These are phyloP conservation scores for Sordariomycetes sp. DNA, from an alignment of 2,329 filamentous ascomycete genomes.

Conservation along the genomic window DNA sequence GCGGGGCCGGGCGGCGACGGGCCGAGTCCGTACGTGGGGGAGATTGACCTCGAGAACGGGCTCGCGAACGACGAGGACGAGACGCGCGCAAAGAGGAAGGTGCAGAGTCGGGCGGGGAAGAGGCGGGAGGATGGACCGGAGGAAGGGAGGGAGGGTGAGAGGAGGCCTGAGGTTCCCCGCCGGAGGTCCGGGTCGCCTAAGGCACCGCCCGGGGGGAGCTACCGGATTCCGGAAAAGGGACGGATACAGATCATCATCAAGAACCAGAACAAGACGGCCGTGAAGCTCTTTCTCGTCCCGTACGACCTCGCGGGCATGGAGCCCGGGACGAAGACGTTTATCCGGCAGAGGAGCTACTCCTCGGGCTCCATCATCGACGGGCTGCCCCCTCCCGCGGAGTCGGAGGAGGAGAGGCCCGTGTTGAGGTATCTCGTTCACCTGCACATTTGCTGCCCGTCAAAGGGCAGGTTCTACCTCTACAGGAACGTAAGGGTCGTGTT, in stretches of 20 bases:
- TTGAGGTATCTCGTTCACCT: conserved; percentile 85
- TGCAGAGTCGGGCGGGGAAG: conserved; percentile 28
- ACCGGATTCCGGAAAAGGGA: conserved; percentile 85
- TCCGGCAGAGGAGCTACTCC: conserved; percentile 88
- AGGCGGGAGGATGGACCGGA: not conserved
- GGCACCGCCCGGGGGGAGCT: conserved; percentile 74
- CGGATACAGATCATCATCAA: conserved; percentile 96
- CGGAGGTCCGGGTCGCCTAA: conserved; percentile 18
- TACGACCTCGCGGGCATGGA: conserved; percentile 92
- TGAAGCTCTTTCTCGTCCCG: conserved; percentile 87
- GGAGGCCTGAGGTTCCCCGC: not conserved
- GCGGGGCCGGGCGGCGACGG: conserved; percentile 60
- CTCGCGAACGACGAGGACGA: conserved; percentile 41
- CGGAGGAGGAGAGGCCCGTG: conserved; percentile 38
- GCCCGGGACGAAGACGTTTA: conserved; percentile 86
- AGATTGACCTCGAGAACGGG: conserved; percentile 79
- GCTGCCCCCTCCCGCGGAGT: conserved; percentile 15
- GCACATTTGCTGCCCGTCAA: conserved; percentile 79
- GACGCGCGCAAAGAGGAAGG: conserved; percentile 31
- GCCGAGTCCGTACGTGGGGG: conserved; percentile 89
- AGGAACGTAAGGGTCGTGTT: conserved; percentile 91
- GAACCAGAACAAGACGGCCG: conserved; percentile 95
- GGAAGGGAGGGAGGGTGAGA: conserved; percentile 22
- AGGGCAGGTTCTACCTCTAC: conserved; percentile 78
- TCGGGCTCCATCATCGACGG: conserved; percentile 73